Base-by-base conservation (phyloP, 495 filamentous ascomycete species). In the Cercophora samala region DNA sequence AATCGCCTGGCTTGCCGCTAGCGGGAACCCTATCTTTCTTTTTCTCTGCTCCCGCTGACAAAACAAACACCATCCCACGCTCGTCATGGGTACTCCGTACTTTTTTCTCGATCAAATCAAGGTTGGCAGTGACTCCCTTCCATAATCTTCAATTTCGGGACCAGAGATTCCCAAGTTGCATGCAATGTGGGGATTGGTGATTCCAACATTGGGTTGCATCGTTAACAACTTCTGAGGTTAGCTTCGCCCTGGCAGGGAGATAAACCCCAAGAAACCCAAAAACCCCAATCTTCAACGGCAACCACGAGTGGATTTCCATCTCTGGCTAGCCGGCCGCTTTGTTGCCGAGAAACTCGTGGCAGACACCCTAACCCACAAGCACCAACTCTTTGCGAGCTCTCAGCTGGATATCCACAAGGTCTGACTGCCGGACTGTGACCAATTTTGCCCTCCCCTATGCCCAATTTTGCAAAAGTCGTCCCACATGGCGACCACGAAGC, bases 61-160 rank as follows among this genome's bases (percentile, higher is more conserved):
- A 46, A 46, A 46, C 37, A 46, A 46, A 46, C 37, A 46, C 37
- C 37, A 46, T 26, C 58, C 58, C 58, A 60, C 26, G 58, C 17
- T 13, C 17, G 58, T 18, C 23, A 60, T 18, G 23, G 58, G 58
- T n/a, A n/a, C n/a, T n/a, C 15, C 21, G 18, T 58, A 15, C 26
- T 60, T 18, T 26, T 25, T 60, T 60, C 26, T 60, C 8, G 19
- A 32, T 32, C 29, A 32, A 32, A 32, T 58, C 22, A 22, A 55
- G 24, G n/a, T 58, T 19, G 24, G 54, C 54, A 21, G 22, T 56
- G 19, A 56, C 54, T 21, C 19, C 19, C n/a, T 21, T 60, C 58
- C 58, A 60, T 26, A 32, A 25, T 60, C 58, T 25, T 25, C 58
- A 60, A 60, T 60, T 60, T 56, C 54, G 22, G 22, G 17, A 60